Percentiles rank a stretch among this genome's conserved stretches.
phyloP scores from a whole-genome alignment of 2,329 filamentous ascomycete genomes.

The Penicillium sp. region DNA sequence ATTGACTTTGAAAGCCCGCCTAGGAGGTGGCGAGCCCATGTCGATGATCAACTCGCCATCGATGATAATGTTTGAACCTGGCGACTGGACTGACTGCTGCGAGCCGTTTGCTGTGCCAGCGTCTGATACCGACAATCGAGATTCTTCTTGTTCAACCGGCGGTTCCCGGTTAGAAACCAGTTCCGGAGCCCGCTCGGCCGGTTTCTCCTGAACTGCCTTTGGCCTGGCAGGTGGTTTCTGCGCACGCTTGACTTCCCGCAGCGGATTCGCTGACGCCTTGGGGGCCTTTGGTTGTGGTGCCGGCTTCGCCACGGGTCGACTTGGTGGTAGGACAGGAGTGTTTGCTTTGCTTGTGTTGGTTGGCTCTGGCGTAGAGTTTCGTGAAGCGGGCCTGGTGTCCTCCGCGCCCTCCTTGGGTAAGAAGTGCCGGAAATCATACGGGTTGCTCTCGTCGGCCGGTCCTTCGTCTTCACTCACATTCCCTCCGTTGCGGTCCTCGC shows the following conservation, averaged over 20 bases:
- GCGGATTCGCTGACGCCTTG: constrained; percentile 30
- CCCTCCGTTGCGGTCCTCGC: constrained; percentile 28
- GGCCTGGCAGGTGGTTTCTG: constrained; percentile 19
- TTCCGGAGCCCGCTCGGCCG: constrained; percentile 20
- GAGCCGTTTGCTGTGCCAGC: constrained; percentile 25
- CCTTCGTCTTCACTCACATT: constrained; percentile 37
- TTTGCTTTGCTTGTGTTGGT: constrained; percentile 26
- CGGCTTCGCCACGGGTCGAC: constrained; percentile 23
- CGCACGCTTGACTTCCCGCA: constrained; percentile 25
- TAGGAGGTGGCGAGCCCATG: constrained; percentile 42
- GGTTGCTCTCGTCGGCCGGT: constrained; percentile 40
- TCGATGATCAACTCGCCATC: constrained; percentile 45
- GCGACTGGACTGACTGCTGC: constrained; percentile 29
- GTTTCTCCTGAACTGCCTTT: constrained; percentile 7
- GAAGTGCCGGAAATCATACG: constrained; percentile 47
- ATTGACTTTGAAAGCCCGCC: constrained; percentile 36
- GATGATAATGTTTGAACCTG: constrained; percentile 41
- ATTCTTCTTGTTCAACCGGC: constrained; percentile 18
- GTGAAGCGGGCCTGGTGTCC: constrained; percentile 29
- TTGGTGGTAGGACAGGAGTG: constrained; percentile 31
- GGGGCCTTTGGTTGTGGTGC: constrained; percentile 25
- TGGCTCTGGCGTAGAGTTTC: constrained; percentile 34
- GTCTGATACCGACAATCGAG: constrained; percentile 29
- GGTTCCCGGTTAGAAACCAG: constrained; percentile 20
- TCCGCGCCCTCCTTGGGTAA: constrained; percentile 37